A percentile compares a stretch with the other conserved stretches of the same genome.
These are phyloP conservation scores for Ananas comosus DNA, from an alignment of 176 grass and related monocot genomes.

Conservation along the genomic window DNA sequence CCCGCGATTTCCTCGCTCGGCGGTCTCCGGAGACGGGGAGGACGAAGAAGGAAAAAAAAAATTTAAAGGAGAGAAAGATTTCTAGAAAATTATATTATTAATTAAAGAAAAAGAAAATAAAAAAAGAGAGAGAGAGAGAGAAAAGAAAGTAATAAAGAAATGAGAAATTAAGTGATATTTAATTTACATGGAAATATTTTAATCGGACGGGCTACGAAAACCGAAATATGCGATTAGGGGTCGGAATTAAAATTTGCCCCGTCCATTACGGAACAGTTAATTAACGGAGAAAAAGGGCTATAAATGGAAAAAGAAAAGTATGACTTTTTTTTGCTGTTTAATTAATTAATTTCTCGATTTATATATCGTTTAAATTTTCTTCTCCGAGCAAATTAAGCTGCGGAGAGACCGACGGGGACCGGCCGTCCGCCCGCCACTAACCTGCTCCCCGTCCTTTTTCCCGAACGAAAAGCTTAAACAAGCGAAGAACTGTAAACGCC, in stretches of 20 bases:
- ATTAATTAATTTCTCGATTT: conserved; percentile 3
- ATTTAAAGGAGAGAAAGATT: no score
- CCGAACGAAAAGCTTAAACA: not conserved
- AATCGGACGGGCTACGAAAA: conserved; percentile 34
- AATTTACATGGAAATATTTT: conserved; percentile 12
- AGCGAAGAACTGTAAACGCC: not conserved
- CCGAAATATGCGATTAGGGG: conserved; percentile 28
- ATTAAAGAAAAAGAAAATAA: conserved; percentile 3
- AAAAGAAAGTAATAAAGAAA: conserved; percentile 36
- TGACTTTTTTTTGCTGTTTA: conserved; percentile 15
- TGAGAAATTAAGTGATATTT: conserved; percentile 20
- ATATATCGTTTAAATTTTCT: conserved; percentile 5
- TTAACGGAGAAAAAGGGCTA: conserved; percentile 18
- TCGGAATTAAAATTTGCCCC: conserved; percentile 21
- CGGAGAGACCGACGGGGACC: conserved; percentile 16
- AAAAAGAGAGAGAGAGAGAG: conserved; percentile 53
- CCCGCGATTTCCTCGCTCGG: no score
- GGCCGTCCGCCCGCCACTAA: conserved; percentile 16
- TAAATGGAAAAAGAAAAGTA: conserved; percentile 22
- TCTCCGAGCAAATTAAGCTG: conserved; percentile 17
- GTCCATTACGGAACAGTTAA: conserved; percentile 21
- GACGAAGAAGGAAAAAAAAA: conserved; percentile 14
- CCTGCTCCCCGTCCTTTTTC: conserved; percentile 18
- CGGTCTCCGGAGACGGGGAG: no score
- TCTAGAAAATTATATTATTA: no score